Evolutionary conservation across 257 asterid genomes (phyloP), one percentile per base, ranked within the genome.

Genomic region (Capsicum baccatum): DNA sequence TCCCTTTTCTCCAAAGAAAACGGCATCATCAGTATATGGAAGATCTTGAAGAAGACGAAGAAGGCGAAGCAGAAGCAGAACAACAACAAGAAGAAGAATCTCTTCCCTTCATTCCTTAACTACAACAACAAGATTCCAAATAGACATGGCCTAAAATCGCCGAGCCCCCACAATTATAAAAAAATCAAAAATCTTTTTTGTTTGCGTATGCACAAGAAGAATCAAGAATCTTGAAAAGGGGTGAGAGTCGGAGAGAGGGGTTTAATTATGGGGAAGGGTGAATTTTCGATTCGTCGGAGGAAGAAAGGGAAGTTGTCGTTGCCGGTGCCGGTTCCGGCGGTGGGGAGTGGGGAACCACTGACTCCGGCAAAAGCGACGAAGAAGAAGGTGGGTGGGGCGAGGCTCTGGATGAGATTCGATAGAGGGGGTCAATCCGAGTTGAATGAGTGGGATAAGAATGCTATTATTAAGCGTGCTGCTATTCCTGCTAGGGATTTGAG

Each of bases 391-490:
- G 98, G 91, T 5, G 94, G 97, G 15, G 85, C 98, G 63, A 88
- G 96, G 83, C 89, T 97, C 80, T 97, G 99, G 99, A 97, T 97
- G 99, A 90, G 97, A 90, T 91, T 97, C 85, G 98, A 97, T 84
- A 92, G 95, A 83, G 76, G 58, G 80, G 99, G 99, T 79, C 94
- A 93, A 63, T 95, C 99, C 70, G 99, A 97, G 89, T 84, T 94
- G 83, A 94, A 94, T 80, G 99, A 97, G 85, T 95, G 99, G 88
- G 99, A 97, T 64, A 97, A 95, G 87, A 89, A 83, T 84, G 88
- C 90, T 1, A 94, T 97, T 44, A 90, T 94, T 83, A 91, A 91
- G 89, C 97, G 99, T 68, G 98, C 91, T 60, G 92, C 92, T 1
- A 89, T 97, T 57, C 99, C 99, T 71, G 87, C 97, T 79, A 91